Base-by-base conservation (phyloP, 2,329 filamentous ascomycete genomes). In the Microdochium trichocladiopsis region DNA sequence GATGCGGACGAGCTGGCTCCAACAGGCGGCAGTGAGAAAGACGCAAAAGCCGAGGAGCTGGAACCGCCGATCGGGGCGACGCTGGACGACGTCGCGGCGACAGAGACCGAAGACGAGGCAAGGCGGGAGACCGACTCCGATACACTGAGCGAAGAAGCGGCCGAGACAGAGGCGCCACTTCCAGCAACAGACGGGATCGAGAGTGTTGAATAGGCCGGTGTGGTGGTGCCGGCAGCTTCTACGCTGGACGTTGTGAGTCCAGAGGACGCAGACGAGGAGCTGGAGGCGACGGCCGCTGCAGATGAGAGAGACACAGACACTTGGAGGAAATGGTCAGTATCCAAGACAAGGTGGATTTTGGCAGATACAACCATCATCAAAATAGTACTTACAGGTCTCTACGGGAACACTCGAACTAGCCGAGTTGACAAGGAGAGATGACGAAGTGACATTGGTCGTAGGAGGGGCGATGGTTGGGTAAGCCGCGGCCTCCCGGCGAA, bases 401-500 rank as follows among this genome's bases (percentile, higher is more conserved):
- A 12, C 21, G 12, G 41, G 21, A 9, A 22, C 14, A 18, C 41
- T 45, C 16, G 41, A 16, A 22, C n/a, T 23, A 18, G 41, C 18
- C 5, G 41, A 4, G 41, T 12, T 18, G 18, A 18, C 16, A 18
- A 21, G 9, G 3, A 3, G 10, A 18, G 18, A 6, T 5, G 41
- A 21, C 9, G 41, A 22, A 8, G 41, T 18, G 6, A 8, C 41
- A 8, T 3, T 18, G 6, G 21, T 10, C 3, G 18, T 16, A 45
- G 41, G 41, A 45, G 41, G 41, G 11, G 23, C 47, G 16, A 48
- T n/a, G 18, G 47, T 25, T 23, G 47, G 25, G 24, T 48, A 28
- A 18, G 52, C 53, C 8, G 25, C 28, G 21, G 37, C 50, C 45
- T 48, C 47, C 23, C 41, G 50, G n/a, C 52, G 41, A 8, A 53